A percentile compares a stretch with the other conserved stretches of the same genome.
phyloP scores from a whole-genome alignment of 805 yeast genomes.

The Ogataea pini region DNA sequence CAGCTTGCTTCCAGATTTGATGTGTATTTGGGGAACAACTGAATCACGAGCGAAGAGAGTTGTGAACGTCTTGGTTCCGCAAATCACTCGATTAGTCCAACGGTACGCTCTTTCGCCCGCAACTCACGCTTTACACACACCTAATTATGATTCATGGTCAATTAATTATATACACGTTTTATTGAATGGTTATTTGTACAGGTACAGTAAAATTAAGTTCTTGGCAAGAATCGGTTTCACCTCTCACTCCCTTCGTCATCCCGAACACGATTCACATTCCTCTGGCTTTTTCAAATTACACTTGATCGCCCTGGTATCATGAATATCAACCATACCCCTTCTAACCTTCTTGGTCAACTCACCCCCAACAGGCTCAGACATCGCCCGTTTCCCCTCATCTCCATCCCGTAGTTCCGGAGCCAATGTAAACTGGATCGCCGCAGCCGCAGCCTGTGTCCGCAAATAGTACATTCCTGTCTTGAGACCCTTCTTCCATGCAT shows the following conservation, averaged over 20 bases:
- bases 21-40: slow-evolving; percentile 12
- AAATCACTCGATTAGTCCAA: too few species aligned
- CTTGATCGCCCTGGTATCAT: slow-evolving; percentile 20
- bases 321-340: slow-evolving; percentile 17
- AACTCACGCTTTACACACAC: too few species aligned
- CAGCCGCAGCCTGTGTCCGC: slow-evolving; percentile 96
- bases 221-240: too few species aligned
- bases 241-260: neutral
- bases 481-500: slow-evolving; percentile 97
- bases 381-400: slow-evolving; percentile 16
- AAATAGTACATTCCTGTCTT: slow-evolving; percentile 98
- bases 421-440: slow-evolving; percentile 91
- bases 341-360: neutral
- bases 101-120: too few species aligned
- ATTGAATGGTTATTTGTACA: too few species aligned
- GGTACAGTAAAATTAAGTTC: too few species aligned
- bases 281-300: slow-evolving; percentile 29
- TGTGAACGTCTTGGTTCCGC: too few species aligned
- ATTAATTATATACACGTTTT: slow-evolving; percentile 10
- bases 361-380: slow-evolving; percentile 15
- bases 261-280: slow-evolving; percentile 45
- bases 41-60: neutral
- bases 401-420: slow-evolving; percentile 39
- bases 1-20: slow-evolving; percentile 25
- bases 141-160: too few species aligned